phyloP scores from a whole-genome alignment of 345 rosid genomes.

The Pseudoturritis turrita region DNA sequence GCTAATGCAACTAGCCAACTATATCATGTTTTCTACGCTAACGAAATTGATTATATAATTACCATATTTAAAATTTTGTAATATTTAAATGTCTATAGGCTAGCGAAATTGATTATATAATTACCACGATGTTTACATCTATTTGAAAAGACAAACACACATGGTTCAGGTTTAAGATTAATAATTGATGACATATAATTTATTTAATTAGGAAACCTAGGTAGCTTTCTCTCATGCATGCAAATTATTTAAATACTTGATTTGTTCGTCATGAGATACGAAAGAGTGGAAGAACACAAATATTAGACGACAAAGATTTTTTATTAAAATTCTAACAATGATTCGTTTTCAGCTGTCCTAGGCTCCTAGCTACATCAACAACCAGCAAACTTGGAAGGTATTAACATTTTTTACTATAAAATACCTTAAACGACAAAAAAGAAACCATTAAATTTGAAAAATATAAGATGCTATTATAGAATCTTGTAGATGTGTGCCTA shows the following conservation, averaged over 20 bases:
- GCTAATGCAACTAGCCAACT: neutral
- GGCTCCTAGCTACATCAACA: slow-evolving; percentile 6
- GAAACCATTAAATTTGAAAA: neutral
- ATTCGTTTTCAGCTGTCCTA: slow-evolving; percentile 17
- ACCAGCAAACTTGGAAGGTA: slow-evolving; percentile 18
- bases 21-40: neutral
- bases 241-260: slow-evolving; percentile 8
- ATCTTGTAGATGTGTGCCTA: neutral
- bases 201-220: neutral
- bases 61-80: neutral
- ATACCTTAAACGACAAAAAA: neutral
- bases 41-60: neutral
- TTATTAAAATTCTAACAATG: slow-evolving; percentile 20
- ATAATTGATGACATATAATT: neutral
- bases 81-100: neutral
- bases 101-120: too few relatives aligned
- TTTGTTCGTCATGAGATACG: slow-evolving; percentile 18
- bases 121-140: neutral
- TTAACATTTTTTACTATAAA: neutral
- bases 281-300: slow-evolving; percentile 17
- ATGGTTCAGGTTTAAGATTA: slow-evolving; percentile 5
- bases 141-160: slow-evolving; percentile 13
- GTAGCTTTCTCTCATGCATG: slow-evolving; percentile 19
- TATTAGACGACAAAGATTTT: slow-evolving; percentile 26
- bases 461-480: neutral